Percentiles rank a stretch among this genome's conserved stretches.
phyloP scores from a whole-genome alignment of 768 basidiomycete species.

The Neoboletus subvelutipes region DNA sequence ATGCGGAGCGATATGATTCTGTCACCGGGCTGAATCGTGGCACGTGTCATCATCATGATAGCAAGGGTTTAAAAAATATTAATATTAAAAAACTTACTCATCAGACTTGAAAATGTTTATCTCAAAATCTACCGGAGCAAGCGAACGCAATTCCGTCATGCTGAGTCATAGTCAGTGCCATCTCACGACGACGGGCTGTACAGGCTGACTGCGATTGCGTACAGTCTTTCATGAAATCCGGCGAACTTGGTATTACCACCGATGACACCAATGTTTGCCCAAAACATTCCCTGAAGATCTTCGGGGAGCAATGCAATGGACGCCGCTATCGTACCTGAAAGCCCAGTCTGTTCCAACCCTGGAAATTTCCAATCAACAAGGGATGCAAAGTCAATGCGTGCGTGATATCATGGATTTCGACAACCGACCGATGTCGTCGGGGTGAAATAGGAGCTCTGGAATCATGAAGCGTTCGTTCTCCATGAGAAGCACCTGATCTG shows the following conservation, averaged over 20 bases:
- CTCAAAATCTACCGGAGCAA: constrained; percentile 82
- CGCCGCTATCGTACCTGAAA: constrained; percentile 71
- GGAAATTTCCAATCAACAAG: constrained; percentile 9
- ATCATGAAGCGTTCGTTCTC: constrained; percentile 90
- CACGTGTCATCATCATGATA: constrained; percentile 17
- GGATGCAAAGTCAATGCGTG: constrained; percentile 5
- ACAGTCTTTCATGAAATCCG: constrained; percentile 78
- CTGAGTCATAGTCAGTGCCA: constrained; percentile 41
- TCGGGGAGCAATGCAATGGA: constrained; percentile 75
- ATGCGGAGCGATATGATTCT: constrained; percentile 62
- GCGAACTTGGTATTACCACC: constrained; percentile 80
- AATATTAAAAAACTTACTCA: constrained; percentile 54
- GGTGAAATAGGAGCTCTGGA: constrained; percentile 90
- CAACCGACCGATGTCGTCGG: constrained; percentile 80
- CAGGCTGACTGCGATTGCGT: constrained; percentile 32
- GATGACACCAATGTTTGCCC: constrained; percentile 89
- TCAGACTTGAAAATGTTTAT: constrained; percentile 69
- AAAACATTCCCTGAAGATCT: constrained; percentile 91
- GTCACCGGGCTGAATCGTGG: constrained; percentile 53
- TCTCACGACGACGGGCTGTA: constrained; percentile 15
- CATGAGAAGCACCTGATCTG: constrained; percentile 77
- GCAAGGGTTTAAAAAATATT: constrained; percentile 3
- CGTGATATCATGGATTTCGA: constrained; percentile 10
- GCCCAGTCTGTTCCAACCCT: constrained; percentile 81
- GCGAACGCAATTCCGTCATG: constrained; percentile 65